Evolutionary conservation across 306 rosid genomes (phyloP).

Genomic region (Corylus heterophylla): DNA sequence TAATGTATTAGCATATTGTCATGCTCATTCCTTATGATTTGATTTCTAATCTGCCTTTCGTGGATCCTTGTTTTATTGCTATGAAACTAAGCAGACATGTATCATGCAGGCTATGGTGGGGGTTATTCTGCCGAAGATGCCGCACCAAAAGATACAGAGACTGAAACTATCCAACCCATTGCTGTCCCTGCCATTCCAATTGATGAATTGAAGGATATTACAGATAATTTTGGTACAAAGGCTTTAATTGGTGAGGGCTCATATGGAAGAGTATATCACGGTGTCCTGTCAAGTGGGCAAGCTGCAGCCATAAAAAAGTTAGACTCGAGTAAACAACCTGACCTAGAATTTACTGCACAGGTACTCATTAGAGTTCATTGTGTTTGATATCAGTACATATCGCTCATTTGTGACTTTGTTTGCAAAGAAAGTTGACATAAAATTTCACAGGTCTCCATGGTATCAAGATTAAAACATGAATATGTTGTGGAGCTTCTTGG

Average conservation of each 20-base stretch:
- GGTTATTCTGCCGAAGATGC: slow-evolving; percentile 45
- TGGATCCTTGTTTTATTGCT: slow-evolving; percentile 18
- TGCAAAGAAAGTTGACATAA: not conserved
- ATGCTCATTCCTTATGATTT: not conserved
- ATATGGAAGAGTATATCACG: slow-evolving; percentile 73
- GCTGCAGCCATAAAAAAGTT: slow-evolving; percentile 72
- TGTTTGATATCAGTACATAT: not conserved
- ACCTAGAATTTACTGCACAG: slow-evolving; percentile 77
- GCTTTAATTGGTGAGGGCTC: slow-evolving; percentile 80
- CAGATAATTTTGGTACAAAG: slow-evolving; percentile 69
- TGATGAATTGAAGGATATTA: slow-evolving; percentile 65
- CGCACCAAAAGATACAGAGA: slow-evolving; percentile 30
- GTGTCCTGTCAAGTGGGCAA: slow-evolving; percentile 49
- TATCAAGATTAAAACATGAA: slow-evolving; percentile 78
- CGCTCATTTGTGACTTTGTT: not conserved
- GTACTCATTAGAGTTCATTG: slow-evolving; percentile 24
- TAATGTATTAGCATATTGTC: not conserved
- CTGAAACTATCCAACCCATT: slow-evolving; percentile 56
- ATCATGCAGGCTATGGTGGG: slow-evolving; percentile 41
- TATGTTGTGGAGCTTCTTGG: slow-evolving; percentile 64
- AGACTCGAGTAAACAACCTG: slow-evolving; percentile 71
- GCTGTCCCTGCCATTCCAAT: slow-evolving; percentile 61
- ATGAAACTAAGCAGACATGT: slow-evolving; percentile 5
- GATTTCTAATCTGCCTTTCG: slow-evolving; percentile 5
- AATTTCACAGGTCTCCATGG: slow-evolving; percentile 60